Evolutionary conservation across 2,329 filamentous ascomycete genomes (phyloP).

Genomic region (Colletotrichum trifolii): DNA sequence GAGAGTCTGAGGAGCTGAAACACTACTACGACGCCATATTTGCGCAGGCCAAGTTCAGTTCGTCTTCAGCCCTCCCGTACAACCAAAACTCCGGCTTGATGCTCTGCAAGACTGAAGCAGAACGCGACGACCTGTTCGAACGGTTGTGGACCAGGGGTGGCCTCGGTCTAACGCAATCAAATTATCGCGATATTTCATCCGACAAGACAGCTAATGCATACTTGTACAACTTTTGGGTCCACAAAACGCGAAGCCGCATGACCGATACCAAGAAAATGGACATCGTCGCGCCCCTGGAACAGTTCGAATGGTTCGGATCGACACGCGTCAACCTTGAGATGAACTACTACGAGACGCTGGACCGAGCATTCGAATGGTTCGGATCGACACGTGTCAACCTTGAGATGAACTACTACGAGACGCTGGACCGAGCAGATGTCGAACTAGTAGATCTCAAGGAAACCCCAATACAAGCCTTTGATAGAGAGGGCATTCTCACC

Average conservation of each 20-base stretch:
- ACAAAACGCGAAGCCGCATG: too few relatives aligned
- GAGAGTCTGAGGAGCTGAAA: slow-evolving; percentile 56
- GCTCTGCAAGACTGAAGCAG: too few relatives aligned
- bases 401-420: slow-evolving; percentile 32
- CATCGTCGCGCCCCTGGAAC: slow-evolving; percentile 56
- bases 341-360: slow-evolving; percentile 21
- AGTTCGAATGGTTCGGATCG: slow-evolving; percentile 57
- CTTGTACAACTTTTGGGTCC: too few relatives aligned
- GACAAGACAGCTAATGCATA: too few relatives aligned
- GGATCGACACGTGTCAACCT: slow-evolving; percentile 3
- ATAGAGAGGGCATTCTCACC: slow-evolving; percentile 13
- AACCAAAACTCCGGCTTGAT: background rate
- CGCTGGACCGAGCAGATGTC: slow-evolving; percentile 31
- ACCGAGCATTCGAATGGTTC: slow-evolving; percentile 23
- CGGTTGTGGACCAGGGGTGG: too few relatives aligned
- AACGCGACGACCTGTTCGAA: too few relatives aligned
- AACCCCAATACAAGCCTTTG: slow-evolving; percentile 16
- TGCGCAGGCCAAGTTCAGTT: slow-evolving; percentile 37
- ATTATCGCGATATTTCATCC: too few relatives aligned
- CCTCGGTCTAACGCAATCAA: too few relatives aligned
- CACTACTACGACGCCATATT: slow-evolving; percentile 53
- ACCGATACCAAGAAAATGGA: slow-evolving; percentile 53
- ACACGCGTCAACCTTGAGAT: slow-evolving; percentile 45
- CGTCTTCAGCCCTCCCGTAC: slow-evolving; percentile 1
- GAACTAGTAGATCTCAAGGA: slow-evolving; percentile 24